Conservation (phyloP, 176 grass and related monocot genomes). For the Tillandsia leiboldiana region DNA sequence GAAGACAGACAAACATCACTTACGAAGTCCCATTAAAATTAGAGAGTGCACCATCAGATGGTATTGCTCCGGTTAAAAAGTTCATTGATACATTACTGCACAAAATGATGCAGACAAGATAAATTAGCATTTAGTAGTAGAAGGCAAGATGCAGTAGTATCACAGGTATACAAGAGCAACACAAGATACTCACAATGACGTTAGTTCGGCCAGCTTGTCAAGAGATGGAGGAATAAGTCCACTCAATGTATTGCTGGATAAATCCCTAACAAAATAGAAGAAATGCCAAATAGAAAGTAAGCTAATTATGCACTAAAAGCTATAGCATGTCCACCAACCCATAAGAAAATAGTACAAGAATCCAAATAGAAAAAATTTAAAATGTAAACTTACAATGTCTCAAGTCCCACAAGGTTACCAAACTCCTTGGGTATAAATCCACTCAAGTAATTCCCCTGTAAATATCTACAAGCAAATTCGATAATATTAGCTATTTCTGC, state of each 20-base stretch:
- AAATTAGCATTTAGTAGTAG: background rate
- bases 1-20: conserved; percentile 35
- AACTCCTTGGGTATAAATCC: conserved; percentile 78
- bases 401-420: conserved; percentile 69
- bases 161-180: background rate
- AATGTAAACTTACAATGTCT: conserved; percentile 55
- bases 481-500: conserved; percentile 13
- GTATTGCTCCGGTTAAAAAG: conserved; percentile 85
- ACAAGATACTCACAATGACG: conserved; percentile 65
- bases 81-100: conserved; percentile 99
- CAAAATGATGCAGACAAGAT: background rate
- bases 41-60: conserved; percentile 54
- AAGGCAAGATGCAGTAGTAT: background rate
- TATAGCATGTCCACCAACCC: background rate
- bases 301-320: background rate
- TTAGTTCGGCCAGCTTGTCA: conserved; percentile 68
- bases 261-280: conserved; percentile 43
- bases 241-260: conserved; percentile 95
- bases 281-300: background rate
- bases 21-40: conserved; percentile 87
- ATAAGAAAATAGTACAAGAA: background rate
- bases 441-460: conserved; percentile 96
- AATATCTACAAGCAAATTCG: conserved; percentile 43
- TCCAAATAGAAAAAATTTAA: conserved; percentile 8
- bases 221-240: conserved; percentile 79